A percentile compares a stretch with the other conserved stretches of the same genome.
These are phyloP conservation scores for Populus hybrid DNA, from an alignment of 441 rosid genomes.

Conservation along the genomic window DNA sequence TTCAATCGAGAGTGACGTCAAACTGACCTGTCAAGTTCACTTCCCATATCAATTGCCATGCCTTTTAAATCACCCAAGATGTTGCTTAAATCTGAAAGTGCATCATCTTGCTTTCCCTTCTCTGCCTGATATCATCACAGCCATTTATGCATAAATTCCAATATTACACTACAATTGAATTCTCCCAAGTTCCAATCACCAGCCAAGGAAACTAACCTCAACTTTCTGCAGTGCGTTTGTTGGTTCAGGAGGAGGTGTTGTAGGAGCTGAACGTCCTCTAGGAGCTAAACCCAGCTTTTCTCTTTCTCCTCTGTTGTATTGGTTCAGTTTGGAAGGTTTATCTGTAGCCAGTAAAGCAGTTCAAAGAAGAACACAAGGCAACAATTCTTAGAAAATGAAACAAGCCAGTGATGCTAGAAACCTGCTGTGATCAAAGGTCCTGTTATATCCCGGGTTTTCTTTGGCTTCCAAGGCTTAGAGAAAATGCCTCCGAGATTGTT, in stretches of 20 bases:
- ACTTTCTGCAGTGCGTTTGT: slow-evolving; percentile 49
- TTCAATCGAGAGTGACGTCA: background rate
- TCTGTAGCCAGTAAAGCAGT: slow-evolving; percentile 28
- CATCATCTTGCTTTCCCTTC: slow-evolving; percentile 78
- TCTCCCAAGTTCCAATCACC: background rate
- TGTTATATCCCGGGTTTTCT: slow-evolving; percentile 54
- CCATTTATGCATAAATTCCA: background rate
- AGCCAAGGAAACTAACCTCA: slow-evolving; percentile 39
- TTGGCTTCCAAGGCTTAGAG: slow-evolving; percentile 89
- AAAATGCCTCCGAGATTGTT: slow-evolving; percentile 88
- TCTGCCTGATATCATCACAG: slow-evolving; percentile 43
- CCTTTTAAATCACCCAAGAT: slow-evolving; percentile 76
- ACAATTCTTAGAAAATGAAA: background rate
- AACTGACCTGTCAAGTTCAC: slow-evolving; percentile 64
- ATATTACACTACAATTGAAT: background rate
- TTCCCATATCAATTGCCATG: slow-evolving; percentile 86
- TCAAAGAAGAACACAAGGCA: background rate
- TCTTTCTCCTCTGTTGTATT: slow-evolving; percentile 39
- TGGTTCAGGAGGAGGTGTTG: slow-evolving; percentile 29
- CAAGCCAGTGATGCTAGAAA: slow-evolving; percentile 30
- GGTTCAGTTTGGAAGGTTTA: slow-evolving; percentile 32
- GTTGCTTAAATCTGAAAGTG: slow-evolving; percentile 58
- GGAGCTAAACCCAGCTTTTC: slow-evolving; percentile 41
- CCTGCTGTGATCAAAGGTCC: slow-evolving; percentile 75
- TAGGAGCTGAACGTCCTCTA: slow-evolving; percentile 29